A percentile compares a stretch with the other conserved stretches of the same genome.
Evolutionary conservation across 2,329 filamentous ascomycete genomes (phyloP).

Genomic region (Leptodontidium sp.): DNA sequence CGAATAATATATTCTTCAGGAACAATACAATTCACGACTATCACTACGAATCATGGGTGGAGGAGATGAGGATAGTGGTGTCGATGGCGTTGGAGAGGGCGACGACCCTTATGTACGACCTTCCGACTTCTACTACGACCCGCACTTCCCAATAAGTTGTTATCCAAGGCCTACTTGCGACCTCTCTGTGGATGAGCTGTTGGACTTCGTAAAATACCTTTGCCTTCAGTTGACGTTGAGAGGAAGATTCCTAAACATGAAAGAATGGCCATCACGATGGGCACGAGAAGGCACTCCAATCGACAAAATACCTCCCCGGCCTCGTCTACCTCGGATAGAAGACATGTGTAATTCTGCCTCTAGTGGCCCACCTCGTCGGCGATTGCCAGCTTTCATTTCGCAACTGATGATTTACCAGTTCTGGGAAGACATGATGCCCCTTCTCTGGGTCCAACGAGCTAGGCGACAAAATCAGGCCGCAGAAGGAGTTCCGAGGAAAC

Average conservation of each 20-base stretch:
- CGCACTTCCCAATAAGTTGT: background rate
- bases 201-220: background rate
- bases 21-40: background rate
- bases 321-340: background rate
- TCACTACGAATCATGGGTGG: background rate
- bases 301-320: slow-evolving; percentile 3
- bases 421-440: background rate
- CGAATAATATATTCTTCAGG: background rate
- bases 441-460: background rate
- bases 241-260: background rate
- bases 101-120: too few relatives aligned
- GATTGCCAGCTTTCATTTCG: background rate
- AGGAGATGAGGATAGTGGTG: background rate
- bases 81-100: background rate
- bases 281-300: background rate
- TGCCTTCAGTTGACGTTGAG: background rate
- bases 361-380: background rate
- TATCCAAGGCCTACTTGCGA: background rate
- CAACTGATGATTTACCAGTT: background rate
- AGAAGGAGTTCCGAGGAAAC: background rate
- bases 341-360: background rate
- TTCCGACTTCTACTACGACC: background rate
- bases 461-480: background rate
- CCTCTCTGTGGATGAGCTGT: background rate
- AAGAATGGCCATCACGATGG: background rate